Percentiles rank a stretch among this genome's conserved stretches.
Conservation (phyloP, 1,284 basidiomycete species). For the Trichosporon faecale region DNA sequence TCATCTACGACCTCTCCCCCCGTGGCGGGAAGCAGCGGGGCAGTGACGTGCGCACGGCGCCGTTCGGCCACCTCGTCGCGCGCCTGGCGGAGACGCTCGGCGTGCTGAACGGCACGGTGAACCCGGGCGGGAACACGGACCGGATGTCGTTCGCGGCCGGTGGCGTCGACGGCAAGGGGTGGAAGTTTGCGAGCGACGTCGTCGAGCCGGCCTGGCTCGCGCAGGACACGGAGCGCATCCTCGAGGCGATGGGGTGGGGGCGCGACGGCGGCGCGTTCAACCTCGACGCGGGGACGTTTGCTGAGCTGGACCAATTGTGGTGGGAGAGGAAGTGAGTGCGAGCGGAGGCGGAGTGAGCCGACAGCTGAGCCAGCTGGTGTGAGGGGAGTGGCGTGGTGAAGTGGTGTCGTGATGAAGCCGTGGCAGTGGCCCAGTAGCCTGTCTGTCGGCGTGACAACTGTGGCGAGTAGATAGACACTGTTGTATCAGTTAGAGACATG, state of each 20-base stretch:
- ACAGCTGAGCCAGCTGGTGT: no score
- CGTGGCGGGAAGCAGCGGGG: slow-evolving; percentile 20
- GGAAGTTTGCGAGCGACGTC: slow-evolving; percentile 65
- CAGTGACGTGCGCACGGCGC: slow-evolving; percentile 56
- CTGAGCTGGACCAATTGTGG: slow-evolving; percentile 44
- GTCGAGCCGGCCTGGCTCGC: slow-evolving; percentile 71
- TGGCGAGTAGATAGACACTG: not conserved
- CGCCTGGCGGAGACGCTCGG: slow-evolving; percentile 80
- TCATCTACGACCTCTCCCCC: slow-evolving; percentile 49
- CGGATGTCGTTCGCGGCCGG: slow-evolving; percentile 54
- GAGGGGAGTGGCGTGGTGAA: no score
- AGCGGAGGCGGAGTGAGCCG: not conserved
- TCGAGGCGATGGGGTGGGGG: slow-evolving; percentile 39
- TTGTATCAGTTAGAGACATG: slow-evolving; percentile 11
- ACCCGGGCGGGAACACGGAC: slow-evolving; percentile 30
- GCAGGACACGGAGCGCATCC: slow-evolving; percentile 63
- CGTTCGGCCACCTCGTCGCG: slow-evolving; percentile 65
- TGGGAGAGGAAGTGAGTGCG: slow-evolving; percentile 18
- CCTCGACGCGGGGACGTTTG: slow-evolving; percentile 37
- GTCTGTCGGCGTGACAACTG: no score
- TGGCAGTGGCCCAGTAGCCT: no score
- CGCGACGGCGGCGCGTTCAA: slow-evolving; percentile 28
- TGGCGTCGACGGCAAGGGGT: slow-evolving; percentile 69
- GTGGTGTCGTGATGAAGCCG: no score
- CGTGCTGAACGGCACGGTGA: slow-evolving; percentile 65